Base-by-base conservation (phyloP, 2,329 filamentous ascomycete genomes). In the Akanthomyces uredinophilus region DNA sequence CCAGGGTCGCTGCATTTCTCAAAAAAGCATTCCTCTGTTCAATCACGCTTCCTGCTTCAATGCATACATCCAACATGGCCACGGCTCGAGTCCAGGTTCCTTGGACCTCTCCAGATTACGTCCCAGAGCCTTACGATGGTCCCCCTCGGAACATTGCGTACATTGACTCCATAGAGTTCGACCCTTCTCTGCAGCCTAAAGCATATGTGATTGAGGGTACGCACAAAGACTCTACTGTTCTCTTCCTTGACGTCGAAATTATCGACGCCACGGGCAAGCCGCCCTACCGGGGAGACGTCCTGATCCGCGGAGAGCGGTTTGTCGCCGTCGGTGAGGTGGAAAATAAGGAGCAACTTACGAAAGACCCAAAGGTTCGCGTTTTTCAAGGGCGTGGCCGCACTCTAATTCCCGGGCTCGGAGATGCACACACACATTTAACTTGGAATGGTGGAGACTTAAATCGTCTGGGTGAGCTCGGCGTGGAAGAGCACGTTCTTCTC, bases 391-490 rank as follows among this genome's bases (percentile, higher is more conserved):
- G 10, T 16, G 77, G 77, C 1, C 70, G 78, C 22, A 82, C 79
- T 1, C 65, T 82, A 29, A 81, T 82, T 75, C 75, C 74, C n/a
- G 80, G 80, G 0, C 69, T 82, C 0, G 77, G 78, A 1, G 80
- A 82, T 63, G 75, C 78, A 0, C 80, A 83, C 66, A 77, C 78
- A 0, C 79, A 81, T 64, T 72, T 82, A 7, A 77, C 75, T 3
- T 82, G 79, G 79, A 81, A 81, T 61, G 73, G 72, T 5, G 72
- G 75, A 5, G 75, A 78, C 57, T 71, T 82, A 0, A 72, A 72
- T 22, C 66, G 69, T 1, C 67, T 82, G 1, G 78, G 77, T 1
- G 73, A 74, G 1, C 65, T 82, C 2, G 72, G 70, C 0, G 70
- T 81, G 0, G 79, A 82, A 66, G 79, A 82, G 60, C 80, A 83